These are phyloP conservation scores for Graphiopsis chlorocephala DNA, from an alignment of 2,329 filamentous ascomycete species.

Conservation along the genomic window DNA sequence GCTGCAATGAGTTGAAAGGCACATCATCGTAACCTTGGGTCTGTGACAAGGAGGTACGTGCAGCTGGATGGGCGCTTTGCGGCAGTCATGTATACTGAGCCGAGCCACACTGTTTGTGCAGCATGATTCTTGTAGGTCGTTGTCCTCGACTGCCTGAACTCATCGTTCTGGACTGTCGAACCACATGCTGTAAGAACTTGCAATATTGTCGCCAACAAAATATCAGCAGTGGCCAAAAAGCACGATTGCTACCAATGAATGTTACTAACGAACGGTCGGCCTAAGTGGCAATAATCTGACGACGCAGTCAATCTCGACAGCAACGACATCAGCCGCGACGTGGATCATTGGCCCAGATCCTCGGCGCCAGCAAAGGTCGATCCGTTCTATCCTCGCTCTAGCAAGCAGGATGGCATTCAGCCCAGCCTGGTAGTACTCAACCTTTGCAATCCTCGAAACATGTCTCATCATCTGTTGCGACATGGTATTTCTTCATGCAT, in stretches of 20 bases:
- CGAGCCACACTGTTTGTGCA: neutral
- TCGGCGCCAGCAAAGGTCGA: neutral
- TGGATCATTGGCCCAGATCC: neutral
- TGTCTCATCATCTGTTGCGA: neutral
- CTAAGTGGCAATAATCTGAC: too few relatives aligned
- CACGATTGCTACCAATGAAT: too few relatives aligned
- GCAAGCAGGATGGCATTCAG: neutral
- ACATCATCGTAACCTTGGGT: neutral
- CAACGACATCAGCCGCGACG: too few relatives aligned
- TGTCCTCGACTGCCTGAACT: neutral
- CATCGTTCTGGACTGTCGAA: neutral
- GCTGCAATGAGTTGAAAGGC: neutral
- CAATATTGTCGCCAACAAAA: neutral
- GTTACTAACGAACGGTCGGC: too few relatives aligned
- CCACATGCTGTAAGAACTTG: neutral
- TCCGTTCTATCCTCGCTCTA: neutral
- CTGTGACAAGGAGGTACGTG: neutral
- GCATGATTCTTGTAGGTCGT: neutral
- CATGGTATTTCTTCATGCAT: neutral
- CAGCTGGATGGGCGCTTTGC: neutral
- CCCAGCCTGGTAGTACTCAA: neutral
- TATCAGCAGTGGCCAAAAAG: neutral
- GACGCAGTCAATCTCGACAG: neutral
- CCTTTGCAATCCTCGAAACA: too few relatives aligned
- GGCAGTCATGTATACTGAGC: neutral